Base-by-base conservation (phyloP, 441 rosid species). In the Adansonia gregorii region DNA sequence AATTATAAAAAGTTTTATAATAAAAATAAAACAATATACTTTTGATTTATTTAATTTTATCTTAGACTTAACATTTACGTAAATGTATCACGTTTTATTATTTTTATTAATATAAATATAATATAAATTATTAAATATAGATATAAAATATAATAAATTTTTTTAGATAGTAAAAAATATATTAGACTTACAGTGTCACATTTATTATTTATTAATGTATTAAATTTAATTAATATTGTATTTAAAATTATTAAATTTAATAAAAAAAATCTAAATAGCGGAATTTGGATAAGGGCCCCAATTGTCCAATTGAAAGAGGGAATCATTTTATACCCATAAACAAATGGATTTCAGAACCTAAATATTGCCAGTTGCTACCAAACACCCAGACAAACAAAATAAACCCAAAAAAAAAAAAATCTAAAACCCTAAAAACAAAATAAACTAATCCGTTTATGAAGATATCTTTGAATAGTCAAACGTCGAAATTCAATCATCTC, bases 401-500 rank as follows among this genome's bases (percentile, higher is more conserved):
- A 4, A 51, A 27, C 35, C 35, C 35, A 0, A 12, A 11, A 12
- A 27, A 24, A 22, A 0, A 67, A 67, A 14, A 27, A 49, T 14
- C 59, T 55, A 35, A 54, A 72, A 55, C 65, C 76, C 65, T 56
- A 17, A 39, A 54, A 35, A 19, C 12, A 17, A 67, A 67, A 68
- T 19, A 35, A 39, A 73, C 54, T 41, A 73, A 24, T 24, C 24
- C 8, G 22, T 46, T 59, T 58, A 11, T 43, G 0, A 12, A 20
- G 39, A 73, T 41, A 56, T 56, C 17, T 12, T 56, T n/a, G 52
- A 56, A 11, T 54, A 8, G 77, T 46, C 24, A 74, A 60, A 19
- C 58, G 7, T 12, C 68, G 41, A 14, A 35, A 45, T 67, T 74
- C 76, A 59, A 74, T 45, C 58, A 56, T 73, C 76, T 8, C 43